phyloP scores from a whole-genome alignment of 169 alveolate species.

The Plasmodium gaboni region DNA sequence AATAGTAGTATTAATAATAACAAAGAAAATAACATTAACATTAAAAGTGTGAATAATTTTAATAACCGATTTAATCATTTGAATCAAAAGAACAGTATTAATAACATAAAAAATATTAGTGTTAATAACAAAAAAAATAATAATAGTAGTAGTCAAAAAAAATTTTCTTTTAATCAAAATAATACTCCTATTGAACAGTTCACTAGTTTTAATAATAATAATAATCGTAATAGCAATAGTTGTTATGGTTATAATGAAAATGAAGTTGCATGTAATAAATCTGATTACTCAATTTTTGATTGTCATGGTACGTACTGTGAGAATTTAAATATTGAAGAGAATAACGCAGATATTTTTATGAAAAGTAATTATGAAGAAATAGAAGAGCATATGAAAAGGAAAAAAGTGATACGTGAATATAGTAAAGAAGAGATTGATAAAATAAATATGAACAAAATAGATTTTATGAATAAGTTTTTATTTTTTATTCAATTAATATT shows the following conservation, averaged over 20 bases:
- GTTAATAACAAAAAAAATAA: not conserved
- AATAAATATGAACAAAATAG: constrained; percentile 20
- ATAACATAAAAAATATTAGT: no score
- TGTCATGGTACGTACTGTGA: constrained; percentile 32
- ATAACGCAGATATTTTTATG: not conserved
- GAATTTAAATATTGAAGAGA: constrained; percentile 6
- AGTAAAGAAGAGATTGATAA: constrained; percentile 28
- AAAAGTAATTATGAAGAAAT: not conserved
- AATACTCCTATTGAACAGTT: not conserved
- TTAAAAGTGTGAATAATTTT: no score
- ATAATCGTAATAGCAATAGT: no score
- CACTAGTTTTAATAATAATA: no score
- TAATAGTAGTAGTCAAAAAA: not conserved
- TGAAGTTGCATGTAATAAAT: not conserved
- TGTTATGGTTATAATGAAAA: not conserved
- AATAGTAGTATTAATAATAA: no score
- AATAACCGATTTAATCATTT: no score
- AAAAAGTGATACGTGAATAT: not conserved
- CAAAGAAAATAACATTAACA: no score
- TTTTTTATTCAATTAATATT: constrained; percentile 59
- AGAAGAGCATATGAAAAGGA: not conserved
- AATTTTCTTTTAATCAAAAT: not conserved
- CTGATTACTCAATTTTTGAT: constrained; percentile 22
- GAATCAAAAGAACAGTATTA: no score
- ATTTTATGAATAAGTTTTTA: constrained; percentile 59